A percentile compares a stretch with the other conserved stretches of the same genome.
These are phyloP conservation scores for Insectozyma bohioensis DNA, from an alignment of 1,139 yeast species.

Conservation along the genomic window DNA sequence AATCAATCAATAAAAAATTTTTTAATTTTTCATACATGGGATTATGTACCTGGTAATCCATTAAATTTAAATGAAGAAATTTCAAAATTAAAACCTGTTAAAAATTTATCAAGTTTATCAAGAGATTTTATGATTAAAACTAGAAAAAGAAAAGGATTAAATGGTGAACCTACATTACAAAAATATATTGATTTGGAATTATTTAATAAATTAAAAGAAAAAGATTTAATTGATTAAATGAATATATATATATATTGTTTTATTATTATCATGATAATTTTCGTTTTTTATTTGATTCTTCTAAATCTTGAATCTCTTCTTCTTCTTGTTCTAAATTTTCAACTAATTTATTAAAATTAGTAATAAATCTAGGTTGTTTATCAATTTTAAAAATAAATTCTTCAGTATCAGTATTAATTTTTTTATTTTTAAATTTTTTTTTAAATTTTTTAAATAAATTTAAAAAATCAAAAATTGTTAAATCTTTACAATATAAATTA, in stretches of 20 bases:
- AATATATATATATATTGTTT: not conserved
- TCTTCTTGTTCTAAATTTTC: constrained; percentile 22
- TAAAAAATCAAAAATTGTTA: constrained; percentile 34
- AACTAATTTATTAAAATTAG: constrained; percentile 28
- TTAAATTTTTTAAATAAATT: constrained; percentile 27
- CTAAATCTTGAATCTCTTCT: constrained; percentile 5
- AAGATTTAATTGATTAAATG: constrained; percentile 28
- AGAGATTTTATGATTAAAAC: constrained; percentile 90
- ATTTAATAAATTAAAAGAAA: constrained; percentile 50
- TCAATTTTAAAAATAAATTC: constrained; percentile 27
- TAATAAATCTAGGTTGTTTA: constrained; percentile 33
- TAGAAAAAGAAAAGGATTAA: constrained; percentile 78
- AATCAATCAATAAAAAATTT: constrained; percentile 76
- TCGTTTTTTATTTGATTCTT: constrained; percentile 8
- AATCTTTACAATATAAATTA: constrained; percentile 30
- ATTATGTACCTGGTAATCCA: constrained; percentile 88
- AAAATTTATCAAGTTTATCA: constrained; percentile 61
- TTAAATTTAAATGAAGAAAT: constrained; percentile 62
- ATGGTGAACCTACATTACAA: constrained; percentile 74
- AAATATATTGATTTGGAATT: constrained; percentile 69
- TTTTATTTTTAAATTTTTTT: constrained; percentile 15
- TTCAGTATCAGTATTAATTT: constrained; percentile 23
- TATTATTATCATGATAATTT: constrained; percentile 3
- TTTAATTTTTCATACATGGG: constrained; percentile 74
- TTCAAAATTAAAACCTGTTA: constrained; percentile 76